Evolutionary conservation across 768 basidiomycete genomes (phyloP).

Genomic region (Termitomyces titanicus): DNA sequence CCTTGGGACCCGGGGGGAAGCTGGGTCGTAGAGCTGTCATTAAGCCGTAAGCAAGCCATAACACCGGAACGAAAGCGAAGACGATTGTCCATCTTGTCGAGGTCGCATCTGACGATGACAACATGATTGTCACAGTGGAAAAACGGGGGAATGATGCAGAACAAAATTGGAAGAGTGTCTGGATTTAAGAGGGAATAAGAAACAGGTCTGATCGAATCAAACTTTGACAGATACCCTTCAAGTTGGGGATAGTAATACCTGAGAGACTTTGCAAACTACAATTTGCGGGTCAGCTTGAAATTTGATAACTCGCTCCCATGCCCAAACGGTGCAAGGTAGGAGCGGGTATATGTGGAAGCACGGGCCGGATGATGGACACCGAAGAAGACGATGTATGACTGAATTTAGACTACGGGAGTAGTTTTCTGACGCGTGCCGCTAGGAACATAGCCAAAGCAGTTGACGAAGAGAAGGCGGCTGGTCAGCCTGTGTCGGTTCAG

Average conservation of each 20-base stretch:
- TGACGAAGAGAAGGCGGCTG: constrained; percentile 17
- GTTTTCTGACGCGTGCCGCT: constrained; percentile 22
- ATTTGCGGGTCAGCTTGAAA: constrained; percentile 6
- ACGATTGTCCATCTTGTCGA: constrained; percentile 7
- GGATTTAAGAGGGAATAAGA: constrained; percentile 14
- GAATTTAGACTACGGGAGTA: constrained; percentile 21
- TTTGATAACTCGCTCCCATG: constrained; percentile 4
- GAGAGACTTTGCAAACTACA: constrained; percentile 2
- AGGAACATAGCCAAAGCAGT: constrained; percentile 15
- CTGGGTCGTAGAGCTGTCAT: constrained; percentile 20
- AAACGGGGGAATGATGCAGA: constrained; percentile 2
- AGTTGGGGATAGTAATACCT: constrained; percentile 5
- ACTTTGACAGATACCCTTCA: constrained; percentile 7
- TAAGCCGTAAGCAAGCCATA: constrained; percentile 21
- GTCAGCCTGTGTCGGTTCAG: constrained; percentile 13
- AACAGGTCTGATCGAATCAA: constrained; percentile 11
- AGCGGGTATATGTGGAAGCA: constrained; percentile 9
- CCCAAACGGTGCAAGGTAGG: constrained; percentile 7
- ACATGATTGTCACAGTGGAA: constrained; percentile 5
- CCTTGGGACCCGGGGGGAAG: constrained; percentile 46
- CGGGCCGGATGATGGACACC: constrained; percentile 14
- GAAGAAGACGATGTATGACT: constrained; percentile 17
- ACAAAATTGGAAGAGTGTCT: constrained; percentile 1
- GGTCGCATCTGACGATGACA: not conserved
- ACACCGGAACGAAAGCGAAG: constrained; percentile 6